Conservation (phyloP, 2,329 filamentous ascomycete genomes). For the Aureobasidium sp. region DNA sequence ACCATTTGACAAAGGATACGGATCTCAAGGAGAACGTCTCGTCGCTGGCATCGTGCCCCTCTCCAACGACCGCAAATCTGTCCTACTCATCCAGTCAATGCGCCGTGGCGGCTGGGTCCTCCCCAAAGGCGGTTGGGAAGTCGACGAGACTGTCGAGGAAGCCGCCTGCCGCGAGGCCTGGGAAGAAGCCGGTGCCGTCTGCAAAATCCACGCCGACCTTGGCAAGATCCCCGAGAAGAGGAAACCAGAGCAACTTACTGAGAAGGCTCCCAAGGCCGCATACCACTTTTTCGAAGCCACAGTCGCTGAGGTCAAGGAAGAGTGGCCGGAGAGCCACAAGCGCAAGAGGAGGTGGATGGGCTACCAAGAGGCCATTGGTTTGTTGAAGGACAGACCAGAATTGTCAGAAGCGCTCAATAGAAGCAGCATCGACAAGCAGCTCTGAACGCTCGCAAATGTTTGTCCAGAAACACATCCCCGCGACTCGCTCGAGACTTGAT, state of each 20-base stretch:
- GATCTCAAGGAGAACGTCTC: slow-evolving; percentile 81
- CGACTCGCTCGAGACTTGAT: not conserved
- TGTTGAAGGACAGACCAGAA: slow-evolving; percentile 73
- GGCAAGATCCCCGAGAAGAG: slow-evolving; percentile 80
- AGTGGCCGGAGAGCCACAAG: slow-evolving; percentile 95
- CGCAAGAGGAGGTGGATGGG: slow-evolving; percentile 84
- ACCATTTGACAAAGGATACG: slow-evolving; percentile 64
- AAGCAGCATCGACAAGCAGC: slow-evolving; percentile 41
- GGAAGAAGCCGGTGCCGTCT: slow-evolving; percentile 93
- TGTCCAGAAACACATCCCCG: not conserved
- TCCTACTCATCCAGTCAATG: slow-evolving; percentile 89
- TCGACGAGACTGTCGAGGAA: slow-evolving; percentile 82
- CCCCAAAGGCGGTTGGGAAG: slow-evolving; percentile 96
- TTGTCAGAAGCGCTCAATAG: slow-evolving; percentile 78
- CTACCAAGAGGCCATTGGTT: slow-evolving; percentile 72
- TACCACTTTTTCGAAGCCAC: slow-evolving; percentile 83
- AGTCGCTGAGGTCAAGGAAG: slow-evolving; percentile 75
- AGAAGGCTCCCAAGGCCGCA: slow-evolving; percentile 60
- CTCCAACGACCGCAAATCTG: slow-evolving; percentile 75
- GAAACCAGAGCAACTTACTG: slow-evolving; percentile 44
- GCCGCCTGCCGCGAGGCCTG: slow-evolving; percentile 85
- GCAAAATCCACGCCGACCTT: slow-evolving; percentile 76
- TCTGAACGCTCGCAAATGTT: not conserved
- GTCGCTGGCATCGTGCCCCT: slow-evolving; percentile 92
- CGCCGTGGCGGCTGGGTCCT: slow-evolving; percentile 90